Evolutionary conservation across 2,329 filamentous ascomycete genomes (phyloP).

Genomic region (Rhynchosporium graminicola): DNA sequence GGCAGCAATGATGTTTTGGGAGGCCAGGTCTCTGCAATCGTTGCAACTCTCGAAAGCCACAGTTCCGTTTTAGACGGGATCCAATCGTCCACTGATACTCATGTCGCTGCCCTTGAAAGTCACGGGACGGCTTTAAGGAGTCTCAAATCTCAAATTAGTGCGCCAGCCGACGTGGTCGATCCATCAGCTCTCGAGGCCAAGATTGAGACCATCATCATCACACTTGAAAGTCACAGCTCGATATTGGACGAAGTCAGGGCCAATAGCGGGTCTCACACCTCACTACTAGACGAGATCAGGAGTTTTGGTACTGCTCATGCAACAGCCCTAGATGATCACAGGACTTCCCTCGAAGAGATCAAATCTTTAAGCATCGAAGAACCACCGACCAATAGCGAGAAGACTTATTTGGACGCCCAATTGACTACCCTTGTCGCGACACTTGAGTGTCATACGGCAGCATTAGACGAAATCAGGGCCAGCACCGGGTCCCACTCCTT

Average conservation of each 20-base stretch:
- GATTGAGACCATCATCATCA: background rate
- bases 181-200: background rate
- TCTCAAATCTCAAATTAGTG: background rate
- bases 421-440: conserved; percentile 16
- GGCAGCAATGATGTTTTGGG: conserved; percentile 23
- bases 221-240: conserved; percentile 20
- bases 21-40: conserved; percentile 30
- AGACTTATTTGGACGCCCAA: conserved; percentile 11
- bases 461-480: background rate
- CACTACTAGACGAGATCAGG: conserved; percentile 24
- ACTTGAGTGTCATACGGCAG: background rate
- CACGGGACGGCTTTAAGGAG: conserved; percentile 10
- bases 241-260: conserved; percentile 28
- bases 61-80: conserved; percentile 22
- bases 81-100: conserved; percentile 1
- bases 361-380: conserved; percentile 11
- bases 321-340: conserved; percentile 17
- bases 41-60: conserved; percentile 29
- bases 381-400: background rate
- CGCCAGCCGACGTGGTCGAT: conserved; percentile 5
- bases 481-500: conserved; percentile 15
- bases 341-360: conserved; percentile 26
- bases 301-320: conserved; percentile 6
- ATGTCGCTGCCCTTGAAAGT: conserved; percentile 25
- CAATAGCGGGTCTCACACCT: conserved; percentile 15